Conservation (phyloP, 2,329 filamentous ascomycete species). For the Plenodomus tracheiphilus region DNA sequence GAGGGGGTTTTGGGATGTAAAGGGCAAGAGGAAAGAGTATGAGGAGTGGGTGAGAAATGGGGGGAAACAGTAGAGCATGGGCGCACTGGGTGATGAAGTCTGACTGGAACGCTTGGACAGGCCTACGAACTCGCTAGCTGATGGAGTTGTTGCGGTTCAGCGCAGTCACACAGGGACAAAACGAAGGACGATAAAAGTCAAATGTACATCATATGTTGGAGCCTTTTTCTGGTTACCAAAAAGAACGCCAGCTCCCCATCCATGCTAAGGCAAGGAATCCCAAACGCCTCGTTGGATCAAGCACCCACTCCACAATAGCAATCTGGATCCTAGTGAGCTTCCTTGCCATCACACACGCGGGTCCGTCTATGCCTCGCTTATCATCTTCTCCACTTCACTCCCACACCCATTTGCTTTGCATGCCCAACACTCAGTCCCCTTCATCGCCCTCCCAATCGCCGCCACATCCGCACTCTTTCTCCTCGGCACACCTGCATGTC, state of each 20-base stretch:
- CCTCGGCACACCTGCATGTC: constrained; percentile 18
- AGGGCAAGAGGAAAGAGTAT: constrained; percentile 80
- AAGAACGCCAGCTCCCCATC: neutral
- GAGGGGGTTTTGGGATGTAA: constrained; percentile 84
- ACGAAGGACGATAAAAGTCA: neutral
- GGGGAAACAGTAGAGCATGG: constrained; percentile 15
- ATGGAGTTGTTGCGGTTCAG: neutral
- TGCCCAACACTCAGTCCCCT: constrained; percentile 26
- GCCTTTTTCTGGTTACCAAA: neutral
- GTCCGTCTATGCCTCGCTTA: constrained; percentile 24
- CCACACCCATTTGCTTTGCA: constrained; percentile 33
- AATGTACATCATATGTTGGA: neutral
- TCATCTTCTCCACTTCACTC: constrained; percentile 30
- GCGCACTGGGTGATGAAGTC: neutral
- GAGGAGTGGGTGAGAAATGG: constrained; percentile 68
- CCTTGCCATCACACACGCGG: neutral
- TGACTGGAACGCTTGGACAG: neutral
- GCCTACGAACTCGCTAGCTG: neutral
- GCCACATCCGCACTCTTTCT: constrained; percentile 29
- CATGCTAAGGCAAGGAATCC: neutral
- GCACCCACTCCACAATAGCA: neutral
- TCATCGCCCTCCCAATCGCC: constrained; percentile 21
- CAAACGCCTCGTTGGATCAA: constrained; percentile 18
- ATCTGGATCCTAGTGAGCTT: neutral
- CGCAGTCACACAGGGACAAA: neutral